Evolutionary conservation across 352 stramenopile genomes (phyloP), one percentile per base, ranked within the genome.

Genomic region (Pythium dissimile): DNA sequence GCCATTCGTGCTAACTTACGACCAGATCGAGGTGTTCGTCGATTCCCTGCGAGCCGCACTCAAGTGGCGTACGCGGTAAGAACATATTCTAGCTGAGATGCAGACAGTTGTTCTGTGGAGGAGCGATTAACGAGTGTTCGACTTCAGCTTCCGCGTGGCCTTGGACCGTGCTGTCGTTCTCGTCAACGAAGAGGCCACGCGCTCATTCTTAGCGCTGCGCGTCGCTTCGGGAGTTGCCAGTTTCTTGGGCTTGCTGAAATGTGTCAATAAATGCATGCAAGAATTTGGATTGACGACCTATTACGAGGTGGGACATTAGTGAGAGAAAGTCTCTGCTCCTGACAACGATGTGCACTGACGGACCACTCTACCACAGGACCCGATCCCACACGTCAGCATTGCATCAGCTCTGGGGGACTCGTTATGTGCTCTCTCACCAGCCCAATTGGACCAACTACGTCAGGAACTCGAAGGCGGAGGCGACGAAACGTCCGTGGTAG

Each of bases 381-480:
- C 81, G 11, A 89, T 89, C 62, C 77, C 81, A 32, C 84, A 93
- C 67, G 70, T 90, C 53, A 93, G 84, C 62, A 77, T 93, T 51
- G 84, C 81, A 23, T 92, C 84, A 42, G 73, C 79, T 51, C 59
- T 79, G 24, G 74, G 75, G 23, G 66, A 82, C 53, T 64, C 73
- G 24, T 69, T 92, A 21, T 58, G 66, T 31, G 30, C 69, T 41
- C 66, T 84, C 39, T 62, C 76, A 59, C 39, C 39, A 59, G 70
- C 68, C 31, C 71, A 80, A 71, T 49, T 73, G 43, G 41, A 39
- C 37, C 47, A 59, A 53, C 42, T 70, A 39, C 35, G 62, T 48
- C 31, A 47, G 42, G 58, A 58, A 39, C 41, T 39, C 47, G 20
- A 21, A 13, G 56, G 13, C 56, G 15, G 21, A 7, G 59, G 15